Percentiles rank a stretch among this genome's conserved stretches.
Evolutionary conservation across 164 flowering plant genomes (phyloP).

Genomic region (Piper longum): DNA sequence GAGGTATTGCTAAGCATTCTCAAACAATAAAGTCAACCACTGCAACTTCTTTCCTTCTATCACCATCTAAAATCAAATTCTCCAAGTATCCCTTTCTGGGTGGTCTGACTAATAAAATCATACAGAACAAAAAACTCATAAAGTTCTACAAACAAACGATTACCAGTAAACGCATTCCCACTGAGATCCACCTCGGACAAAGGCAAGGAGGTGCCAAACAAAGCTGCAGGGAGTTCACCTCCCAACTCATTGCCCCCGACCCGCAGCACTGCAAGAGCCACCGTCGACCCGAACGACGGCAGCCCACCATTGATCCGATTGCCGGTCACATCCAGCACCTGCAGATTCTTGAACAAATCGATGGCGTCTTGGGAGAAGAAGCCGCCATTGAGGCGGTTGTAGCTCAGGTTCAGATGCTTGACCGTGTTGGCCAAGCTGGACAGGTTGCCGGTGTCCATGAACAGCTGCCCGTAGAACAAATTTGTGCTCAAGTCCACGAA

Average conservation of each 20-base stretch:
- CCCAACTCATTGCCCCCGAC: slow-evolving; percentile 47
- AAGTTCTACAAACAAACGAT: neutral
- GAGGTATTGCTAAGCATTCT: no score
- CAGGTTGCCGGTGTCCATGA: slow-evolving; percentile 23
- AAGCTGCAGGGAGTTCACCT: slow-evolving; percentile 49
- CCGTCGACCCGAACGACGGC: slow-evolving; percentile 42
- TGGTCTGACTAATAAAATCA: no score
- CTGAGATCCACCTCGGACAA: slow-evolving; percentile 89
- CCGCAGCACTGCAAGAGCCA: slow-evolving; percentile 37
- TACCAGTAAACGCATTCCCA: slow-evolving; percentile 75
- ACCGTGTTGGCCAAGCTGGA: slow-evolving; percentile 53
- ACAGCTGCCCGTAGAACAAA: slow-evolving; percentile 45
- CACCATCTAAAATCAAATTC: no score
- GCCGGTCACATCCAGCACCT: slow-evolving; percentile 52
- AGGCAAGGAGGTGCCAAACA: slow-evolving; percentile 35
- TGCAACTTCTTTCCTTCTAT: no score
- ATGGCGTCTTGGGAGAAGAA: slow-evolving; percentile 40
- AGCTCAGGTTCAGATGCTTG: slow-evolving; percentile 48
- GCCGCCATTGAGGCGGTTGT: slow-evolving; percentile 43
- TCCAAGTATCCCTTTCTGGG: no score
- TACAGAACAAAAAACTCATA: no score
- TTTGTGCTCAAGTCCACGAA: slow-evolving; percentile 65
- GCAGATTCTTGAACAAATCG: slow-evolving; percentile 48
- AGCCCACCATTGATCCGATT: slow-evolving; percentile 54
- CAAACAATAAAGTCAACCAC: no score